These are phyloP conservation scores for Nigrospora oryzae DNA, from an alignment of 2,329 filamentous ascomycete genomes.

Conservation along the genomic window DNA sequence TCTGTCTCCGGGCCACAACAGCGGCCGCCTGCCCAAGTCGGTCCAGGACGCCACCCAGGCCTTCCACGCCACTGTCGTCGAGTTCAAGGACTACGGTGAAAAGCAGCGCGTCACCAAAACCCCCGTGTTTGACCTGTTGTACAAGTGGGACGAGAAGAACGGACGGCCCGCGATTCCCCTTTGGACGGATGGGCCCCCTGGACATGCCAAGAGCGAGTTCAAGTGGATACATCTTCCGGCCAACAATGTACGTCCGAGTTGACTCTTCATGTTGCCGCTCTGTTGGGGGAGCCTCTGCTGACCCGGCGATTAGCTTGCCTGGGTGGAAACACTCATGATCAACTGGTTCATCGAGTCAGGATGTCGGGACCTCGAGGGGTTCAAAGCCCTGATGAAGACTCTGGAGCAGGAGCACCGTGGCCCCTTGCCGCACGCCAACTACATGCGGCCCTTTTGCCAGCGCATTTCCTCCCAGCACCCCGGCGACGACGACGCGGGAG, in stretches of 20 bases:
- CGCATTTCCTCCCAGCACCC: constrained; percentile 30
- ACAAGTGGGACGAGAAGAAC: constrained; percentile 36
- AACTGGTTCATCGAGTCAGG: constrained; percentile 58
- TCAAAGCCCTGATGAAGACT: constrained; percentile 52
- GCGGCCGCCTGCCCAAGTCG: constrained; percentile 23
- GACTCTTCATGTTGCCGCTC: background rate
- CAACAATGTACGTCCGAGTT: constrained; percentile 29
- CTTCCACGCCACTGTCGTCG: constrained; percentile 44
- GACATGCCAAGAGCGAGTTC: constrained; percentile 33
- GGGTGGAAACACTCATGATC: constrained; percentile 50
- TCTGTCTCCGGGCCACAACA: constrained; percentile 26
- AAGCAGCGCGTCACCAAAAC: constrained; percentile 35
- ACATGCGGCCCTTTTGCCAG: constrained; percentile 52
- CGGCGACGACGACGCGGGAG: constrained; percentile 18
- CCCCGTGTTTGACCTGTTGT: constrained; percentile 42
- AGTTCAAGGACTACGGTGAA: constrained; percentile 36
- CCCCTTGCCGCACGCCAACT: constrained; percentile 47
- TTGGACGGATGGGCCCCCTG: constrained; percentile 30
- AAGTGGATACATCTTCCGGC: constrained; percentile 45
- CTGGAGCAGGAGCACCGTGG: constrained; percentile 56
- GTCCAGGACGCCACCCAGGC: constrained; percentile 34
- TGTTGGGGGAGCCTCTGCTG: background rate
- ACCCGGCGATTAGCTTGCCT: constrained; percentile 34
- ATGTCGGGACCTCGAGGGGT: constrained; percentile 52
- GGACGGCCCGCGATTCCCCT: constrained; percentile 37